phyloP scores from a whole-genome alignment of 345 rosid species.

The Anacardium occidentale region DNA sequence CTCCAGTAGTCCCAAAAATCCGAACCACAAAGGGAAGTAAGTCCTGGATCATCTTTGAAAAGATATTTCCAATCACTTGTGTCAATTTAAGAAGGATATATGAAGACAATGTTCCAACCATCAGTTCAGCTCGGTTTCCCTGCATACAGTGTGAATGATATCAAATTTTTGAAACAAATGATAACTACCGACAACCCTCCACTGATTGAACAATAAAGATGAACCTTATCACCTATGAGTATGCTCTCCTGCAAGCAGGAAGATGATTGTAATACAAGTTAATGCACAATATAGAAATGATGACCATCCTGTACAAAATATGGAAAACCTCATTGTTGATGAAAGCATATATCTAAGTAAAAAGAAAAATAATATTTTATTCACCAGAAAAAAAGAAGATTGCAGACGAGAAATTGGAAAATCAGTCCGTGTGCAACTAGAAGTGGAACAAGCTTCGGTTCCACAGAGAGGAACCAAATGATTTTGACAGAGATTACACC shows the following conservation, averaged over 20 bases:
- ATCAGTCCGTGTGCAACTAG: not conserved
- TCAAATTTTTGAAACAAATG: slow-evolving; percentile 14
- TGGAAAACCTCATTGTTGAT: not conserved
- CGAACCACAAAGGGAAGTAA: slow-evolving; percentile 35
- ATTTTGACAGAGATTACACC: not conserved
- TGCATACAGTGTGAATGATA: slow-evolving; percentile 39
- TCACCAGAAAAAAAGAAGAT: not conserved
- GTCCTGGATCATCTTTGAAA: slow-evolving; percentile 38
- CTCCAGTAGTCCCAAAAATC: slow-evolving; percentile 36
- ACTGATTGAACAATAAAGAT: not conserved
- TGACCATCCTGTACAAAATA: not conserved
- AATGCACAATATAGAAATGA: not conserved
- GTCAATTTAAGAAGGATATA: slow-evolving; percentile 39
- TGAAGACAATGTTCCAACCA: slow-evolving; percentile 44
- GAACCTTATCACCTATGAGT: not conserved
- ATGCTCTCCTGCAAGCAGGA: slow-evolving; percentile 7
- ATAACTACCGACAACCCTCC: slow-evolving; percentile 7
- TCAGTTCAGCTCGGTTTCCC: slow-evolving; percentile 41
- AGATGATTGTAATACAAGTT: not conserved
- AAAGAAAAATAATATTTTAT: not conserved
- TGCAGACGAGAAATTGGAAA: slow-evolving; percentile 6
- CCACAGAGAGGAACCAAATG: not conserved
- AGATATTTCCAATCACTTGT: slow-evolving; percentile 26
- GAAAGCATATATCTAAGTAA: slow-evolving; percentile 7
- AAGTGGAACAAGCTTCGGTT: not conserved